Conservation (phyloP, 2,329 filamentous ascomycete species). For the Sphaerulina vaccinii region DNA sequence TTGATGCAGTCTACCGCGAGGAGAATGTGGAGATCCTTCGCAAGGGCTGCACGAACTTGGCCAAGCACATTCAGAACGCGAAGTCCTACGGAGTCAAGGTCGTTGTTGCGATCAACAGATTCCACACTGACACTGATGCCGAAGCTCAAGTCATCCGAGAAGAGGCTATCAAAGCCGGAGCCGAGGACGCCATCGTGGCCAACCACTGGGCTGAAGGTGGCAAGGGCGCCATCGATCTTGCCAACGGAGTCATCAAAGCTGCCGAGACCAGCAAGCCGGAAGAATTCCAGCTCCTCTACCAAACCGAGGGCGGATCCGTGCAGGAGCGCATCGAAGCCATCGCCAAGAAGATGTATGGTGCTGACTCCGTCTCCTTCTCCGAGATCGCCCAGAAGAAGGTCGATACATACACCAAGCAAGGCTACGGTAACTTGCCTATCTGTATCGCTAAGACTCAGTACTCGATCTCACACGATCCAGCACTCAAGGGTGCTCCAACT, state of each 20-base stretch:
- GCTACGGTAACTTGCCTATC: conserved; percentile 88
- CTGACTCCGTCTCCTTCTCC: conserved; percentile 83
- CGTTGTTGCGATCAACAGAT: conserved; percentile 95
- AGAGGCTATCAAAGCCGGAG: conserved; percentile 86
- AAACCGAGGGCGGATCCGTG: conserved; percentile 67
- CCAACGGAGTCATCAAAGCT: conserved; percentile 79
- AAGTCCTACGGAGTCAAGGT: conserved; percentile 87
- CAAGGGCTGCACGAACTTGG: conserved; percentile 87
- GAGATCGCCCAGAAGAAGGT: conserved; percentile 95
- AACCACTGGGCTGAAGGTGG: conserved; percentile 98
- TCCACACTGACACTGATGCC: conserved; percentile 88
- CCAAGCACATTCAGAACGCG: conserved; percentile 92
- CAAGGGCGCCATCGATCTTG: conserved; percentile 83
- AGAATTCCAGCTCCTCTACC: conserved; percentile 84
- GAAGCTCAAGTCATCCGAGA: conserved; percentile 87
- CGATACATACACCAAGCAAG: conserved; percentile 88
- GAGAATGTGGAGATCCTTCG: conserved; percentile 92
- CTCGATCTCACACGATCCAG: conserved; percentile 87
- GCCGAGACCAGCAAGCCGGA: conserved; percentile 72
- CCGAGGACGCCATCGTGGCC: conserved; percentile 86
- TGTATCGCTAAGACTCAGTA: conserved; percentile 99
- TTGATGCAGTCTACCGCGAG: conserved; percentile 84
- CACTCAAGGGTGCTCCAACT: conserved; percentile 89
- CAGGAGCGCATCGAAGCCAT: conserved; percentile 90
- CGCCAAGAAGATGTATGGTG: conserved; percentile 91